phyloP scores from a whole-genome alignment of 2,329 filamentous ascomycete species.

The Trichoderma sp. region DNA sequence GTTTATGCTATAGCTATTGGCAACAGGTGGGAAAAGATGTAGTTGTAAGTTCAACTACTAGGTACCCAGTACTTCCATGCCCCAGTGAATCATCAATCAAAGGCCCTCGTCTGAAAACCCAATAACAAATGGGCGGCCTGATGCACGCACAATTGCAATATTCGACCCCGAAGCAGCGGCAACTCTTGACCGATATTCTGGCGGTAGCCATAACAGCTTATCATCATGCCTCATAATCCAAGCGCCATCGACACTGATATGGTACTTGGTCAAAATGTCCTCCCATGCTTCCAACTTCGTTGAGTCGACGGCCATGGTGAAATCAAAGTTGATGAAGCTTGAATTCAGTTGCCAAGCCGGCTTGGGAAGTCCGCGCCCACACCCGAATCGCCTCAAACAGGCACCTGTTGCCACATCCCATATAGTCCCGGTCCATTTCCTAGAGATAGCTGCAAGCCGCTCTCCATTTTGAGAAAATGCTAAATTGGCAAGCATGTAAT shows the following conservation, averaged over 20 bases:
- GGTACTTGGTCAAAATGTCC: background rate
- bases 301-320: background rate
- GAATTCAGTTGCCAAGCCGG: no score
- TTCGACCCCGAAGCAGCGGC: background rate
- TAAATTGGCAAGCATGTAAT: background rate
- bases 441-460: background rate
- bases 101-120: background rate
- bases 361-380: no score
- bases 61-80: no score
- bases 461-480: background rate
- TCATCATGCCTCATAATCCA: background rate
- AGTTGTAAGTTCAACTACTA: no score
- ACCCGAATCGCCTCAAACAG: background rate
- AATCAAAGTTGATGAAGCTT: background rate
- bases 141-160: background rate
- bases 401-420: background rate
- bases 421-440: fast-evolving
- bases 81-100: background rate
- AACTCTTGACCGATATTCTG: background rate
- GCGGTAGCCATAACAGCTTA: background rate
- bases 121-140: background rate
- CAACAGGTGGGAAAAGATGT: no score
- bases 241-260: background rate
- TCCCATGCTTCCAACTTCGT: background rate
- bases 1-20: no score